A percentile compares a stretch with the other conserved stretches of the same genome.
Evolutionary conservation across 495 filamentous ascomycete species (phyloP).

Genomic region (Aspergillus saccharolyticus): DNA sequence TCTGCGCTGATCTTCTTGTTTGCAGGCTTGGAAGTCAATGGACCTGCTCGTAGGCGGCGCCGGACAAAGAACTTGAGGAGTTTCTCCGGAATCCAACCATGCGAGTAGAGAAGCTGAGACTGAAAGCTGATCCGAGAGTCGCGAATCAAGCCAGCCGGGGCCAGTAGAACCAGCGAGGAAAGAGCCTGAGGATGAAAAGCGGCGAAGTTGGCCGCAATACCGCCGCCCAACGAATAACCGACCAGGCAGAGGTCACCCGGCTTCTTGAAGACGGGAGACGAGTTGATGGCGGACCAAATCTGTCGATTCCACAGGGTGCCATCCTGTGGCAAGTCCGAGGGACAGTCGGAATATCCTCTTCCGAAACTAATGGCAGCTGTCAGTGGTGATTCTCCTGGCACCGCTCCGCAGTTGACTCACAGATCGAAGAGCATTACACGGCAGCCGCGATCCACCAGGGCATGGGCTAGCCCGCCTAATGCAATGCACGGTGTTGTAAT

Average conservation of each 20-base stretch:
- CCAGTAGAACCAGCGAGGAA: constrained; percentile 63
- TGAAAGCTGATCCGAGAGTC: constrained; percentile 55
- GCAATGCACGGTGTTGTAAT: constrained; percentile 80
- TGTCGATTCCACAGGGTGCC: constrained; percentile 67
- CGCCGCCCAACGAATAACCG: constrained; percentile 84
- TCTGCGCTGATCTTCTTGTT: constrained; percentile 28
- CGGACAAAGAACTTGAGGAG: constrained; percentile 50
- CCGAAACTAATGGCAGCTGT: constrained; percentile 52
- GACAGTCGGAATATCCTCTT: constrained; percentile 71
- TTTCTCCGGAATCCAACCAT: constrained; percentile 53
- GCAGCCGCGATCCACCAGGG: constrained; percentile 67
- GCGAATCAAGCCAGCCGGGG: constrained; percentile 68
- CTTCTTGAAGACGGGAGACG: constrained; percentile 64
- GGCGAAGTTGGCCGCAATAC: constrained; percentile 70
- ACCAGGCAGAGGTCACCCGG: constrained; percentile 60
- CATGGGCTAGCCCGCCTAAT: constrained; percentile 61
- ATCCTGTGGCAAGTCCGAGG: constrained; percentile 64
- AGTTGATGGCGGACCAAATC: constrained; percentile 65
- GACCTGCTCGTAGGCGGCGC: constrained; percentile 47
- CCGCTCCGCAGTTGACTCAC: constrained; percentile 22
- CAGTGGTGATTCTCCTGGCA: neutral
- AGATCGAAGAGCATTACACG: constrained; percentile 76
- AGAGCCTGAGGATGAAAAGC: constrained; percentile 64
- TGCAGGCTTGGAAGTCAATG: constrained; percentile 34
- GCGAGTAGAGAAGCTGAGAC: constrained; percentile 57